These are phyloP conservation scores for Teratosphaeria nubilosa DNA, from an alignment of 2,329 filamentous ascomycete genomes.

Conservation along the genomic window DNA sequence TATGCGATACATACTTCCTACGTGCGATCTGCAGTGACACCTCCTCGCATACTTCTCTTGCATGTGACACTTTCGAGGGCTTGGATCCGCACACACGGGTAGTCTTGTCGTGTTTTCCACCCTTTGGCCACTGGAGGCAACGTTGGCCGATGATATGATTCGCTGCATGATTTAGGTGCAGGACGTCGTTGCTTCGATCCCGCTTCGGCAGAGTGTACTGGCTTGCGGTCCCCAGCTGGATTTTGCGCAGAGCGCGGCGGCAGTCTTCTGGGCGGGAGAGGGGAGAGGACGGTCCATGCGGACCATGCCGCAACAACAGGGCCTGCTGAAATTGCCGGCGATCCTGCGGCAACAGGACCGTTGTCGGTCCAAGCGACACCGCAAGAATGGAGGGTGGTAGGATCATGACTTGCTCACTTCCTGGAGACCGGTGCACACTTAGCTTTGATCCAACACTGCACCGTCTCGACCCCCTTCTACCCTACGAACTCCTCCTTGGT, in stretches of 20 bases:
- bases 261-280: too few species aligned
- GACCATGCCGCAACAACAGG: too few species aligned
- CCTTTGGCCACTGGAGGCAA: too few species aligned
- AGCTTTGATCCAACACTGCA: neutral
- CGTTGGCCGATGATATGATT: neutral
- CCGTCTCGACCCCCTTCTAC: neutral
- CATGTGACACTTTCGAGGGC: neutral
- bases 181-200: too few species aligned
- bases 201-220: too few species aligned
- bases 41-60: neutral
- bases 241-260: too few species aligned
- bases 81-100: neutral
- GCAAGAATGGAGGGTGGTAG: neutral
- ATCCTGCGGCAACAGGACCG: neutral
- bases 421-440: neutral
- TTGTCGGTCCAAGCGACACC: neutral
- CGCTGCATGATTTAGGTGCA: neutral
- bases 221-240: too few species aligned
- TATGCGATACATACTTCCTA: neutral
- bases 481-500: too few species aligned
- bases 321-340: neutral
- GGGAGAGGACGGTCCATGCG: neutral
- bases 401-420: neutral
- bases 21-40: neutral
- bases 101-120: too few species aligned